A percentile compares a stretch with the other conserved stretches of the same genome.
phyloP scores from a whole-genome alignment of 192 early-diverging fungal genomes.

The Podila minutissima region DNA sequence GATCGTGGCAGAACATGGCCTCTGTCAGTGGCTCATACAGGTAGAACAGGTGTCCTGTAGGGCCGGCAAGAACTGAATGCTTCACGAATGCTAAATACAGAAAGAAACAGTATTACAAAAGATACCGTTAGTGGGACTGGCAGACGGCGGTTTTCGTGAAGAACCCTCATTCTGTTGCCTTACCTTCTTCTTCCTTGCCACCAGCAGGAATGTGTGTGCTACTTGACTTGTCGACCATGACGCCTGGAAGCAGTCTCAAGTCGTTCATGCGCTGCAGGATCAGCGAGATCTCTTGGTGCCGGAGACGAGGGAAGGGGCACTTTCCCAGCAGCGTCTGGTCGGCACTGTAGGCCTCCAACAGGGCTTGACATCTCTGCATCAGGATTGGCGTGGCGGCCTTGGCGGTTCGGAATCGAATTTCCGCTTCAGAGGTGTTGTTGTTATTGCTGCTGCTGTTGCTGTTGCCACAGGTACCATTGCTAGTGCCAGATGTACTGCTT shows the following conservation, averaged over 20 bases:
- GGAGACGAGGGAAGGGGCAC: conserved; percentile 73
- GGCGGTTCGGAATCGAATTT: conserved; percentile 67
- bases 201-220: neutral
- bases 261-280: conserved; percentile 22
- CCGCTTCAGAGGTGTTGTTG: conserved; percentile 39
- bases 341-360: conserved; percentile 67
- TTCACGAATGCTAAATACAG: conserved; percentile 8
- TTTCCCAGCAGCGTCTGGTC: conserved; percentile 76
- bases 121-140: no score
- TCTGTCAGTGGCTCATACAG: conserved; percentile 73
- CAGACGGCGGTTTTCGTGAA: no score
- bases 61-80: conserved; percentile 53
- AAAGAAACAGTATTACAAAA: no score
- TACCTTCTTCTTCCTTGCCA: no score
- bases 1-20: conserved; percentile 61
- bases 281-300: conserved; percentile 31
- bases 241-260: conserved; percentile 16
- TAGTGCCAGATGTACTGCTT: neutral
- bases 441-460: neutral
- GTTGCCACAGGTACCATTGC: neutral
- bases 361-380: conserved; percentile 66
- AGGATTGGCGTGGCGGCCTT: conserved; percentile 68
- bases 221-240: conserved; percentile 39
- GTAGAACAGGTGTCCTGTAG: conserved; percentile 73
- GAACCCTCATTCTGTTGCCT: no score